These are phyloP conservation scores for Paramarasmius palmivorus DNA, from an alignment of 1,284 basidiomycete genomes.

Conservation along the genomic window DNA sequence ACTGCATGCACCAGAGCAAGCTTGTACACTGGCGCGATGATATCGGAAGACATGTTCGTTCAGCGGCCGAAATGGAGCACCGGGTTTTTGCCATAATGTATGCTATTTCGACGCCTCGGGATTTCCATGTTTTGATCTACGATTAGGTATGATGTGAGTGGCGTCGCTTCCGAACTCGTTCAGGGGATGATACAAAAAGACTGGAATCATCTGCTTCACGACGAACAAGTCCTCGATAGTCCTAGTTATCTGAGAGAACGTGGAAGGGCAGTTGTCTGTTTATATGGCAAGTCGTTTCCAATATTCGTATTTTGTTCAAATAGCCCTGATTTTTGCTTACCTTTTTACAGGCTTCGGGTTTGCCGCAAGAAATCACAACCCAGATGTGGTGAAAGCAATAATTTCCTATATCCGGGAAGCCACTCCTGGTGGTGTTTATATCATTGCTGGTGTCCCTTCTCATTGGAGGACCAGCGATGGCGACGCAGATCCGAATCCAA, in stretches of 20 bases:
- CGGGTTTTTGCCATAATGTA: slow-evolving; percentile 79
- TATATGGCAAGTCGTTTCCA: slow-evolving; percentile 68
- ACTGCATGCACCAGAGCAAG: slow-evolving; percentile 52
- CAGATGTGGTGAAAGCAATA: slow-evolving; percentile 54
- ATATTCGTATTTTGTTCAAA: too few species aligned
- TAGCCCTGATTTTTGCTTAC: background rate
- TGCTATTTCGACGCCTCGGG: slow-evolving; percentile 25
- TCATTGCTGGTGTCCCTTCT: slow-evolving; percentile 65
- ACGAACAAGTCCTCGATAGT: slow-evolving; percentile 62
- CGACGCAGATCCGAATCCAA: slow-evolving; percentile 65
- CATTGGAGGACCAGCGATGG: slow-evolving; percentile 69
- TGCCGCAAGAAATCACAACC: slow-evolving; percentile 55
- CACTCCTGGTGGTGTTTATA: slow-evolving; percentile 70
- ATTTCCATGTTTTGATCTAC: slow-evolving; percentile 5
- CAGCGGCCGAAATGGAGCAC: slow-evolving; percentile 73
- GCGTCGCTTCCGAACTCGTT: slow-evolving; percentile 60
- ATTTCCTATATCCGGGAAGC: slow-evolving; percentile 51
- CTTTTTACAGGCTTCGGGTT: slow-evolving; percentile 62
- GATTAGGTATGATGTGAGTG: slow-evolving; percentile 72
- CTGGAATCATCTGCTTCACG: slow-evolving; percentile 64
- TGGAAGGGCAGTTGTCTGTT: slow-evolving; percentile 61
- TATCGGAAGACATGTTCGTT: slow-evolving; percentile 63
- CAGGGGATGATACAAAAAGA: slow-evolving; percentile 59
- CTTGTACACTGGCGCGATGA: slow-evolving; percentile 66
- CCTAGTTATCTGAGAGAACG: slow-evolving; percentile 69